These are phyloP conservation scores for Ophiocordyceps camponoti-leonardi DNA, from an alignment of 2,329 filamentous ascomycete species.

Conservation along the genomic window DNA sequence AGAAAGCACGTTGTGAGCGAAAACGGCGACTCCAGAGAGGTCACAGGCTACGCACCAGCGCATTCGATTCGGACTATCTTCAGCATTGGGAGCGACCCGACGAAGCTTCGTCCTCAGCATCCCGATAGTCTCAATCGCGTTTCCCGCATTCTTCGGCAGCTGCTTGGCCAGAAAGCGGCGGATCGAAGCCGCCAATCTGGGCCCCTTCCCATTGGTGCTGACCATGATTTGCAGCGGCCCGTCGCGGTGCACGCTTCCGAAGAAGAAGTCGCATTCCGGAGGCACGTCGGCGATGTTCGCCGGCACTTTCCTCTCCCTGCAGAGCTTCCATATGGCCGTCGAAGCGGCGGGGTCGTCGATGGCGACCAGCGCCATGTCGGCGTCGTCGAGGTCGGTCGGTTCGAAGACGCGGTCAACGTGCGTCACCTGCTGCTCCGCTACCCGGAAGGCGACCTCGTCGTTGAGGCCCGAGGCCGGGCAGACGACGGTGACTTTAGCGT, in stretches of 20 bases:
- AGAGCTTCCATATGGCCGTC: slow-evolving; percentile 79
- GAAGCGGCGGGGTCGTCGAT: slow-evolving; percentile 91
- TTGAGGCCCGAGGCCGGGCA: slow-evolving; percentile 68
- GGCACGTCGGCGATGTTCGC: slow-evolving; percentile 97
- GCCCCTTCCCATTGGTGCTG: slow-evolving; percentile 92
- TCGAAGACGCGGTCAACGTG: slow-evolving; percentile 75
- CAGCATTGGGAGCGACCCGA: slow-evolving; percentile 51
- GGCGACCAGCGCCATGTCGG: slow-evolving; percentile 80
- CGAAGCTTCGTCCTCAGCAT: slow-evolving; percentile 63
- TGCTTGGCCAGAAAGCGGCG: slow-evolving; percentile 61
- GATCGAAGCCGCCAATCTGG: slow-evolving; percentile 75
- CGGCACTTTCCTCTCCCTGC: slow-evolving; percentile 66
- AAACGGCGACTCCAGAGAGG: too few species aligned
- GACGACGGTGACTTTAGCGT: slow-evolving; percentile 76
- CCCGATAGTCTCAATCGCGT: slow-evolving; percentile 74
- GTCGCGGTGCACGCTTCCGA: slow-evolving; percentile 87
- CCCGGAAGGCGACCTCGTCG: slow-evolving; percentile 70
- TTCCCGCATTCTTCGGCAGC: slow-evolving; percentile 64
- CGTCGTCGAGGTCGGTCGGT: slow-evolving; percentile 65
- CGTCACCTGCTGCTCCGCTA: slow-evolving; percentile 56
- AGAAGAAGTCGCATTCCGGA: slow-evolving; percentile 96
- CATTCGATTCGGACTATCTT: slow-evolving; percentile 78
- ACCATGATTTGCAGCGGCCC: slow-evolving; percentile 97
- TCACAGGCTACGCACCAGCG: slow-evolving; percentile 44
- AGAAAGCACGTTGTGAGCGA: not conserved